Evolutionary conservation across 2,329 filamentous ascomycete genomes (phyloP), one percentile per base, ranked within the genome.

Genomic region (Ascochyta pisi): DNA sequence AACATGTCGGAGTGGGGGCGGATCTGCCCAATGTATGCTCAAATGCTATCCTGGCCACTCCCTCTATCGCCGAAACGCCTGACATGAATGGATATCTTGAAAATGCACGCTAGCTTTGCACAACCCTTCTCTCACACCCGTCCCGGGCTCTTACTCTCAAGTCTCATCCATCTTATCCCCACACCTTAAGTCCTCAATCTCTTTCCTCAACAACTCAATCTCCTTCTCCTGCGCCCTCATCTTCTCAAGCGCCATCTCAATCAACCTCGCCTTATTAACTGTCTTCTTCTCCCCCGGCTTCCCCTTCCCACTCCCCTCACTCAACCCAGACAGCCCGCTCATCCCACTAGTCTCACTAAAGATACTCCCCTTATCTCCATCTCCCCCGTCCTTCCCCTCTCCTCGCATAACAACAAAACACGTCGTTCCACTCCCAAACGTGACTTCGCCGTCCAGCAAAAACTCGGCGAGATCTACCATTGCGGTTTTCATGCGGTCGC

Each of bases 241-340:
- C 64, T 70, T 71, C 56, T 71, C 68, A 4, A 71, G 38, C 37
- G 68, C 68, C 67, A 71, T 70, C 34, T 71, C 68, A 19, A 71
- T 71, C 33, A 71, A 55, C 8, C 67, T 35, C 3, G 68, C 67
- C 38, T 71, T 71, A n/a, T 71, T 71, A 7, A 71, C 64, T n/a
- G 66, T 70, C 44, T 60, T 66, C 51, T 67, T 71, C 42, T 67
- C 63, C 0, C 65, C 65, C 0, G 63, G 44, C 9, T 49, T 47
- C 3, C 49, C 53, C 24, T 50, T 57, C 16, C 58, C 59, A 23
- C 40, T 57, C 40, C 33, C 58, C 27, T 58, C 58, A 27, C 29
- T 45, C 27, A 41, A 49, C 1, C 62, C 63, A 0, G 54, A 33
- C 5, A 55, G 22, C 1, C 46, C 53, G 16, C 50, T 54, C 15